Base-by-base conservation (phyloP, 2,329 filamentous ascomycete species). In the Penicillium freii region DNA sequence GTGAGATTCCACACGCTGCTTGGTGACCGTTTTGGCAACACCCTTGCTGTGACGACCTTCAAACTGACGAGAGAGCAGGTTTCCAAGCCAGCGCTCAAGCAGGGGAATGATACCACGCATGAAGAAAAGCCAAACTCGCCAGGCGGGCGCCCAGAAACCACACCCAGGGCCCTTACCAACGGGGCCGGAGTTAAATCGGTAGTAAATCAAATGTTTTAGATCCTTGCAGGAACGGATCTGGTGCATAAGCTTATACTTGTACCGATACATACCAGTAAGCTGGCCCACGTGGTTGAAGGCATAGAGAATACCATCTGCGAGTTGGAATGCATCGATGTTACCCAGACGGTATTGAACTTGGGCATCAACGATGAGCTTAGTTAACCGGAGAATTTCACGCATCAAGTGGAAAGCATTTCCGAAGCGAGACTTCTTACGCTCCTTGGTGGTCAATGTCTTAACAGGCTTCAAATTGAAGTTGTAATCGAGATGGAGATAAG, bases 161-260 rank as follows among this genome's bases (percentile, higher is more conserved):
- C 94, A 99, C 27, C 94, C 94, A 65, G 95, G 94, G 40, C 94
- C 94, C 74, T 99, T 99, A 9, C 94, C 94, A 21, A 99, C 95
- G 11, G 93, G 90, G 0, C 92, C 94, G 58, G 92, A 92, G 75
- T 99, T 99, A 80, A 99, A 99, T 49, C 93, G 90, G 76, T 97
- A 97, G 80, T 99, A 99, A 65, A 99, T 97, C 61, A 99, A 80
- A 84, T 99, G 94, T 84, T 99, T 99, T 72, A 99, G 76, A 77
- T 99, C 94, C 77, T 99, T 99, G 82, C 94, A 99, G 0, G 94
- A 96, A 67, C 94, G 91, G 68, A 99, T 99, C 76, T 99, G 94
- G 74, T 99, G 94, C 94, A 99, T 99, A 56, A 99, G 83, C 82
- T 99, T 99, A 81, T 99, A 99, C 82, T 99, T 99, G 84, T 99